Evolutionary conservation across 495 filamentous ascomycete genomes (phyloP), one percentile per base, ranked within the genome.

Genomic region (Podospora pseudocomata): DNA sequence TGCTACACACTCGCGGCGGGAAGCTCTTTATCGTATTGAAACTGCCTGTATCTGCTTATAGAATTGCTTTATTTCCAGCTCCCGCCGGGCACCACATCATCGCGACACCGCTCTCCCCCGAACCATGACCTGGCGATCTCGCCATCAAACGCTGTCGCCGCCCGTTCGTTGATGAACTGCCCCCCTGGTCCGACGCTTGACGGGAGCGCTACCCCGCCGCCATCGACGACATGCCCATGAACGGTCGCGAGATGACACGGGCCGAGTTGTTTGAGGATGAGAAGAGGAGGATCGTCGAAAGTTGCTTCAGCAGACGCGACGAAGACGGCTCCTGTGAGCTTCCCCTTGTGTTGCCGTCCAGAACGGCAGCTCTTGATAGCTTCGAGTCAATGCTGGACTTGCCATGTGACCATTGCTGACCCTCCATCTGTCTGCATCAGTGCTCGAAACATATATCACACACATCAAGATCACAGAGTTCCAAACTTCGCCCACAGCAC

Each of bases 211-310:
- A 55, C 65, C 34, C 63, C 63, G 53, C 44, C 55, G 23, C 49
- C 57, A 60, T 64, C 53, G 65, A 39, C 63, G 55, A 62, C 68
- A 72, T 72, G 70, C 62, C 74, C 39, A 70, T 69, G 70, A 73
- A 71, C 68, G 74, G 77, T 72, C 79, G 79, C 65, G 80, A 81
- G 30, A 64, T 86, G 81, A 91, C 83, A 65, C 89, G 92, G 77
- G 94, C 94, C 9, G 92, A 97, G 80, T 86, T 86, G 71, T 99
- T 97, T 76, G 94, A 99, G 78, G 93, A 98, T 72, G 95, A 98
- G 82, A 97, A 97, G 86, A 86, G 83, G 77, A 86, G 95, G 70
- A 97, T 99, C 65, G 91, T 94, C 44, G 88, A 92, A 68, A 97
- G 91, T 74, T 97, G 92, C 79, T 99, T 97, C 79, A 84, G 84